A percentile compares a stretch with the other conserved stretches of the same genome.
phyloP scores from a whole-genome alignment of 176 grass and related monocot species.

The bread wheat (Triticum aestivum) region DNA sequence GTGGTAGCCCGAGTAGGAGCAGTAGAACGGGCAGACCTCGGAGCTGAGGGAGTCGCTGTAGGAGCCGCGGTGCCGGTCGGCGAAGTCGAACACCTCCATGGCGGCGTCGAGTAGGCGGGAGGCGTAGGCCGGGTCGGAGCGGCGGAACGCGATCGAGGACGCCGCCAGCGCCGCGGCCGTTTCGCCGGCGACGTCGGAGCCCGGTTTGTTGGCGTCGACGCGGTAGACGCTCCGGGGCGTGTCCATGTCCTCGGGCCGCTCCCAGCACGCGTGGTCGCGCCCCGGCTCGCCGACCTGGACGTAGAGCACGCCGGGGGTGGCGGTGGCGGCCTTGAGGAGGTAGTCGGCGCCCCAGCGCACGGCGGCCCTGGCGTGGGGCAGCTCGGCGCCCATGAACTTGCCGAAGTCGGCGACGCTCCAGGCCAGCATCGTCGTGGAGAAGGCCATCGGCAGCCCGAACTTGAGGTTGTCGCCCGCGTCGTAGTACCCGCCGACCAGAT shows the following conservation, averaged over 20 bases:
- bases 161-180: conserved; percentile 80
- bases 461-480: conserved; percentile 94
- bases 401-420: conserved; percentile 94
- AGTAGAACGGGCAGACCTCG: conserved; percentile 67
- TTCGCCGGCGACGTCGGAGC: conserved; percentile 84
- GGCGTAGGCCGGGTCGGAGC: conserved; percentile 68
- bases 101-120: conserved; percentile 48
- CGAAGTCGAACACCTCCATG: conserved; percentile 59
- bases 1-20: conserved; percentile 92
- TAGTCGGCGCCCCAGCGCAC: conserved; percentile 95
- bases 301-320: conserved; percentile 56
- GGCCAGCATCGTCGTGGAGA: conserved; percentile 86
- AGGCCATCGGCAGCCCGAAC: conserved; percentile 88
- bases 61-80: conserved; percentile 61
- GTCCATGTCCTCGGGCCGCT: conserved; percentile 93
- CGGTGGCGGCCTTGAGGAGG: conserved; percentile 88
- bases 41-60: conserved; percentile 65
- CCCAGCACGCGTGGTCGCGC: conserved; percentile 86
- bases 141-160: conserved; percentile 66
- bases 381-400: conserved; percentile 57
- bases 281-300: conserved; percentile 80
- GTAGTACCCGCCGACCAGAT: conserved; percentile 82
- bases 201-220: conserved; percentile 46
- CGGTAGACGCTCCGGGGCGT: conserved; percentile 66
- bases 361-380: conserved; percentile 52